Evolutionary conservation across 306 rosid genomes (phyloP).

Genomic region (Inga oerstediana): DNA sequence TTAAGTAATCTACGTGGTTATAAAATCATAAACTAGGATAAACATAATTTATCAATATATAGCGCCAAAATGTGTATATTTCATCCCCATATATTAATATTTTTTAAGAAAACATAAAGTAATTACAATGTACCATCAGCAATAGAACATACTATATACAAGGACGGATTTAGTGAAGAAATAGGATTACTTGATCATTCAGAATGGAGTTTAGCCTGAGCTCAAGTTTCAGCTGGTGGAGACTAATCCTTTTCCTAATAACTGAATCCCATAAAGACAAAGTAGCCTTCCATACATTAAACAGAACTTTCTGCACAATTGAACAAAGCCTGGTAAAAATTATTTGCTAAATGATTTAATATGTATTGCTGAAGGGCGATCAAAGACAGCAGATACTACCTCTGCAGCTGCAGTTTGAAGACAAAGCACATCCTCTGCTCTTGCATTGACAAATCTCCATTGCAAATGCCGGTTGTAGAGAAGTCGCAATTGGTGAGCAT

Average conservation of each 20-base stretch:
- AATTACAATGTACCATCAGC: background rate
- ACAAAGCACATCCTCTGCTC: constrained; percentile 63
- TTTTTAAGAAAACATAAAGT: background rate
- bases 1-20: background rate
- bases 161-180: constrained; percentile 17
- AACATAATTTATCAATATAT: constrained; percentile 18
- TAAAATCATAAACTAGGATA: constrained; percentile 11
- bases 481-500: constrained; percentile 82
- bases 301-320: constrained; percentile 67
- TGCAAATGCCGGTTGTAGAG: constrained; percentile 76
- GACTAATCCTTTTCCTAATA: constrained; percentile 67
- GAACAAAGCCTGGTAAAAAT: constrained; percentile 12
- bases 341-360: background rate
- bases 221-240: constrained; percentile 83
- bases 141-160: constrained; percentile 10
- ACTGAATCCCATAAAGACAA: constrained; percentile 78
- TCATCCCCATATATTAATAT: constrained; percentile 2
- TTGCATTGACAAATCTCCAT: constrained; percentile 86
- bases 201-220: constrained; percentile 71
- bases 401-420: constrained; percentile 65
- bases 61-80: constrained; percentile 15
- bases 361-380: constrained; percentile 7
- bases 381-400: constrained; percentile 49
- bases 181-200: constrained; percentile 68
- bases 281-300: constrained; percentile 67